These are phyloP conservation scores for Schoenoplectus tabernaemontani DNA, from an alignment of 202 grass and related monocot species.

Conservation along the genomic window DNA sequence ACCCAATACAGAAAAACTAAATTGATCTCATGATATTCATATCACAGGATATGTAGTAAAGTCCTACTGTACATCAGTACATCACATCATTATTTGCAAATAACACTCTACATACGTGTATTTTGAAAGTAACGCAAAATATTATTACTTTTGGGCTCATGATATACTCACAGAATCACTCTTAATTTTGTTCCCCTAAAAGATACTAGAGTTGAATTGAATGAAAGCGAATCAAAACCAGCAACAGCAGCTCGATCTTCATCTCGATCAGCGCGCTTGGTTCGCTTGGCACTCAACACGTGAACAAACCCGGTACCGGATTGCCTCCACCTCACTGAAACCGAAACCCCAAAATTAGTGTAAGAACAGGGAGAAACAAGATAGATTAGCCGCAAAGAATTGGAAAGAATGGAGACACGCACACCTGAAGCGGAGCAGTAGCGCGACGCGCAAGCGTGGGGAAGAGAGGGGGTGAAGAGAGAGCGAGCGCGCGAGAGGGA, in stretches of 20 bases:
- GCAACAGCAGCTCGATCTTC: conserved; percentile 31
- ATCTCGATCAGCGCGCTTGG: conserved; percentile 24
- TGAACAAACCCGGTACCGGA: conserved; percentile 7
- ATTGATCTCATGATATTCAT: neutral
- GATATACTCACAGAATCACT: neutral
- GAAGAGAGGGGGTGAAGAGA: conserved; percentile 6
- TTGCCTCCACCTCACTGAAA: conserved; percentile 33
- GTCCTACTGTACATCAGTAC: neutral
- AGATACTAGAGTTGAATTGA: neutral
- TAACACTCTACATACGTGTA: neutral
- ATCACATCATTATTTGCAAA: neutral
- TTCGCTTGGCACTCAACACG: conserved; percentile 22
- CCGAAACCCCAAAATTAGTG: neutral
- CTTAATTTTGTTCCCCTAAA: neutral
- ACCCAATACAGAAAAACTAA: neutral
- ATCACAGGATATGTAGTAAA: neutral
- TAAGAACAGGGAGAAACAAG: conserved; percentile 5
- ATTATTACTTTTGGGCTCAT: neutral
- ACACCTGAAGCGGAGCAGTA: neutral
- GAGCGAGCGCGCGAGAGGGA: neutral
- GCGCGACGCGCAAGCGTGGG: conserved; percentile 2
- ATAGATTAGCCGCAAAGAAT: neutral
- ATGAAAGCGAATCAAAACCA: conserved; percentile 24
- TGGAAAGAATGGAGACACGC: neutral
- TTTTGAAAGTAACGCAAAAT: neutral